Evolutionary conservation across 345 rosid genomes (phyloP).

Genomic region (Rhodamnia argentea): DNA sequence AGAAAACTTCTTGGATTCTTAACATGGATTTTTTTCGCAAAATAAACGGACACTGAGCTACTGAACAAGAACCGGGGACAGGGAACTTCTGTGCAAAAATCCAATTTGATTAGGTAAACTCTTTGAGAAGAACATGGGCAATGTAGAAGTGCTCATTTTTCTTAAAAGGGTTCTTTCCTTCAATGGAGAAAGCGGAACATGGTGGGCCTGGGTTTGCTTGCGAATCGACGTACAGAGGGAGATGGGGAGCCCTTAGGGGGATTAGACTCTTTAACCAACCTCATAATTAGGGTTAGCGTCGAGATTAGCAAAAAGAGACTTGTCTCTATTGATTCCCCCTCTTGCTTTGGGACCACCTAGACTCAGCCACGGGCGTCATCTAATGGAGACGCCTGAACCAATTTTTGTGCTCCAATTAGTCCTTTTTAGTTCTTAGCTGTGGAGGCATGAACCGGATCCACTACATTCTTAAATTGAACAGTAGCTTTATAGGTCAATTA

Average conservation of each 20-base stretch:
- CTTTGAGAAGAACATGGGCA: no score
- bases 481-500: neutral
- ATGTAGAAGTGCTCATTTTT: neutral
- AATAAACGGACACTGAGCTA: no score
- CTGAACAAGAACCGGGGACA: no score
- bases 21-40: no score
- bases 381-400: neutral
- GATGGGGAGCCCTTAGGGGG: neutral
- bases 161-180: neutral
- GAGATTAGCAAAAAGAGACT: neutral
- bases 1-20: no score
- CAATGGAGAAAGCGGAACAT: conserved; percentile 1
- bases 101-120: no score
- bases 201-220: conserved; percentile 21
- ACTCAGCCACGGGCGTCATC: conserved; percentile 1
- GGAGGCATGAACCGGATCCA: neutral
- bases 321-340: neutral
- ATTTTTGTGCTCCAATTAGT: neutral
- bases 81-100: no score
- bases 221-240: conserved; percentile 6
- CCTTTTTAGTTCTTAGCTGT: neutral
- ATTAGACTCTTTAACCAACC: conserved; percentile 37
- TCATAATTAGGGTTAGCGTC: conserved; percentile 27
- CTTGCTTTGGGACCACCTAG: neutral
- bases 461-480: neutral